Evolutionary conservation across 2,329 filamentous ascomycete species (phyloP), one percentile per base, ranked within the genome.

Genomic region (Aspergillus sp.): DNA sequence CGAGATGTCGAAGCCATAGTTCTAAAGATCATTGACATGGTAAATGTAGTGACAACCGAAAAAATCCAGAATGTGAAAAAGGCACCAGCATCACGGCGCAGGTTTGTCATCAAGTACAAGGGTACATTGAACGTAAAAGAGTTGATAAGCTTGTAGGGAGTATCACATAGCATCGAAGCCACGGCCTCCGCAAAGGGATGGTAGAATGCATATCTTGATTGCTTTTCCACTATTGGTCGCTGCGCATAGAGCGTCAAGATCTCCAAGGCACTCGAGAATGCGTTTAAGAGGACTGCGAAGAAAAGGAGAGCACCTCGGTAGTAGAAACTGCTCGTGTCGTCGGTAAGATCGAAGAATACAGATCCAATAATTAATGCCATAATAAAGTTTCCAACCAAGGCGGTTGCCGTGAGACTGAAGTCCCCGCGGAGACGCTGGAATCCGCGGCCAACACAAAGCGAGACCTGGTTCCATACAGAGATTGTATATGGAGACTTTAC

Each of bases 211-310:
- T 96, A 96, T 57, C 89, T 86, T 56, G 83, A 78, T 66, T 97
- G 93, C 72, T 96, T 96, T 71, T 96, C 91, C 58, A 97, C 91
- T 66, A 96, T 96, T 1, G 90, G 89, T 36, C 93, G 88, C 83
- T 96, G 92, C 2, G 90, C 85, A 70, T 95, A 97, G 5, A 96
- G 82, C 0, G 90, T 92, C 34, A 95, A 75, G 70, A 96, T 95
- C 81, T 95, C 91, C 38, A 95, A 82, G 55, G 89, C 89, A 70
- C 86, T 89, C 60, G 87, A 83, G 68, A 96, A 95, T 47, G 90
- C 91, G 73, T 95, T 96, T 79, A 95, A 87, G 59, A 96, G 80
- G 68, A 92, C 87, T 64, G 90, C 90, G 70, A 96, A 95, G 84
- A 96, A 96, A 52, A 96, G 80, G 22, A 96, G 81, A 45, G 89